phyloP scores from a whole-genome alignment of 208 protist species.

The Acanthamoeba lenticulata region DNA sequence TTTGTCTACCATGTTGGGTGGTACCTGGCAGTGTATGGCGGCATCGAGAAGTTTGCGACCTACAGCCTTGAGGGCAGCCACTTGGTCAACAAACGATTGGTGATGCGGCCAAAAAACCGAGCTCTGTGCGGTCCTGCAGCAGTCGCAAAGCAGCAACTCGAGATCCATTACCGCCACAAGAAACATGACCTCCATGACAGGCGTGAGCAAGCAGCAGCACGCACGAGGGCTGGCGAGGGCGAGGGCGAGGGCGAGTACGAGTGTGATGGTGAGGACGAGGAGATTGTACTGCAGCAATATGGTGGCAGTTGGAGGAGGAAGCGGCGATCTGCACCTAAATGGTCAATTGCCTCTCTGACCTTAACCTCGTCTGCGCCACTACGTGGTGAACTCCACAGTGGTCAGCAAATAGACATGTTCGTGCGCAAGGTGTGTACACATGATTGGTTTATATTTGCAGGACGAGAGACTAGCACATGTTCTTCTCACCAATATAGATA shows the following conservation, averaged over 20 bases:
- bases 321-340: no score
- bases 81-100: background rate
- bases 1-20: conserved; percentile 7
- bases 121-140: background rate
- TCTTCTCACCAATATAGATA: no score
- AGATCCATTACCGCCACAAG: background rate
- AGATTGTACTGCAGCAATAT: no score
- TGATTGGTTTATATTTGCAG: no score
- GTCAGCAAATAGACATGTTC: no score
- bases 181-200: background rate
- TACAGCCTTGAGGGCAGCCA: background rate
- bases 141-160: background rate
- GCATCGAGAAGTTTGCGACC: conserved; percentile 15
- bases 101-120: background rate
- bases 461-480: no score
- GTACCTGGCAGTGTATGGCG: background rate
- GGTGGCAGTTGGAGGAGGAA: no score
- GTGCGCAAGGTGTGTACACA: no score
- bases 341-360: no score
- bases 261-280: background rate
- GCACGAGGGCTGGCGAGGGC: background rate
- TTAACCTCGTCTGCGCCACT: no score
- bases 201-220: background rate
- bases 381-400: no score
- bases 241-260: background rate